Evolutionary conservation across 31 red algal genomes (phyloP).

Genomic region (Odonthalia washingtoniensis): DNA sequence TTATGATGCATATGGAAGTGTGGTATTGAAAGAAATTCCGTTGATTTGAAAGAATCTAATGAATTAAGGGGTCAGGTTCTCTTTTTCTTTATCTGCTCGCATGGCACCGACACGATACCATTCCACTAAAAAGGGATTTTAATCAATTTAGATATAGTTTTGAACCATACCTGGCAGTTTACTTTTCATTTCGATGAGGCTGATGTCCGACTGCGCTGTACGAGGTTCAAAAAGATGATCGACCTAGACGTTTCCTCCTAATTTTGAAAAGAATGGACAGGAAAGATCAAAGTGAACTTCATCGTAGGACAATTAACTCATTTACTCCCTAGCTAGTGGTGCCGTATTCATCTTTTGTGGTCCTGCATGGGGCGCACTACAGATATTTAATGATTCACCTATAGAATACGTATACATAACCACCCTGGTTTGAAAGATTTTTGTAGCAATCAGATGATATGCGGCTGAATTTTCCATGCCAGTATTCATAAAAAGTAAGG

Average conservation of each 20-base stretch:
- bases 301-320: not conserved
- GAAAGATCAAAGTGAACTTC: slow-evolving; percentile 35
- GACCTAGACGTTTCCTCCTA: too few species aligned
- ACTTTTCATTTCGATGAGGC: too few species aligned
- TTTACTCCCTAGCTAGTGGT: too few species aligned
- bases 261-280: too few species aligned
- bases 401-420: not conserved
- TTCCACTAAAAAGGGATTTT: not conserved
- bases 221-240: too few species aligned
- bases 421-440: not conserved
- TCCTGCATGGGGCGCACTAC: not conserved
- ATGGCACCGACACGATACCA: not conserved
- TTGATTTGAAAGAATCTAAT: not conserved
- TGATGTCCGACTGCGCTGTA: slow-evolving; percentile 13
- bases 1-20: slow-evolving; percentile 39
- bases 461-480: not conserved
- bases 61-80: not conserved
- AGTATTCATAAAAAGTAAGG: not conserved
- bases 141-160: too few species aligned
- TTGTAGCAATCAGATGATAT: not conserved
- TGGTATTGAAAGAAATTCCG: not conserved
- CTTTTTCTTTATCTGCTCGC: not conserved
- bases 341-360: not conserved
- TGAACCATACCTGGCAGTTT: too few species aligned
- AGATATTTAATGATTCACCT: not conserved